Evolutionary conservation across 495 filamentous ascomycete species (phyloP).

Genomic region (Cladorrhinum samala): DNA sequence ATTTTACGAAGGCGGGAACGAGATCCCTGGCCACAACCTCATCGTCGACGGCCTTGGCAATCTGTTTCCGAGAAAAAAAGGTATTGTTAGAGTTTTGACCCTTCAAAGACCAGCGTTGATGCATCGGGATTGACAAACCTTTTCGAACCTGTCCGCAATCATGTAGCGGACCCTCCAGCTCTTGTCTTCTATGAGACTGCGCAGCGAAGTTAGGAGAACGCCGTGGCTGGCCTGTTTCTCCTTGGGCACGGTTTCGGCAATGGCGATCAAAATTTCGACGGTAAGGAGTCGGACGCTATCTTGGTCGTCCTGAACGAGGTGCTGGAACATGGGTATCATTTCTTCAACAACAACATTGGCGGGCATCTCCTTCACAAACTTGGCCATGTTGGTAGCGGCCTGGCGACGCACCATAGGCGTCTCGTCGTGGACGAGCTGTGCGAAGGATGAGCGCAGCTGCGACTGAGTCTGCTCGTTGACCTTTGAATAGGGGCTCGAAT

Average conservation of each 20-base stretch:
- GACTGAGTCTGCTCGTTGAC: slow-evolving; percentile 79
- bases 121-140: slow-evolving; percentile 48
- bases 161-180: slow-evolving; percentile 99
- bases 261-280: slow-evolving; percentile 91
- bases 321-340: slow-evolving; percentile 98
- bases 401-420: slow-evolving; percentile 98
- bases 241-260: slow-evolving; percentile 95
- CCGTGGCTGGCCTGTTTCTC: slow-evolving; percentile 96
- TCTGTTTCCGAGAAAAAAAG: too few species aligned
- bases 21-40: slow-evolving; percentile 91
- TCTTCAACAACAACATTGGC: slow-evolving; percentile 86
- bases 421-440: slow-evolving; percentile 90
- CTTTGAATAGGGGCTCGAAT: slow-evolving; percentile 85
- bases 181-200: slow-evolving; percentile 94
- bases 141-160: slow-evolving; percentile 97
- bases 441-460: slow-evolving; percentile 81
- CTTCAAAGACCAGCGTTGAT: background rate
- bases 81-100: too few species aligned
- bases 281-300: slow-evolving; percentile 95
- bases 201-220: slow-evolving; percentile 79
- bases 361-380: slow-evolving; percentile 95
- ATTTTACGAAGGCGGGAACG: slow-evolving; percentile 93
- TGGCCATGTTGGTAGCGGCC: slow-evolving; percentile 90
- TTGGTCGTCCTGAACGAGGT: slow-evolving; percentile 90
- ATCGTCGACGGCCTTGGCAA: slow-evolving; percentile 96